Conservation (phyloP, 1,284 basidiomycete species). For the Agroathelia rolfsii region DNA sequence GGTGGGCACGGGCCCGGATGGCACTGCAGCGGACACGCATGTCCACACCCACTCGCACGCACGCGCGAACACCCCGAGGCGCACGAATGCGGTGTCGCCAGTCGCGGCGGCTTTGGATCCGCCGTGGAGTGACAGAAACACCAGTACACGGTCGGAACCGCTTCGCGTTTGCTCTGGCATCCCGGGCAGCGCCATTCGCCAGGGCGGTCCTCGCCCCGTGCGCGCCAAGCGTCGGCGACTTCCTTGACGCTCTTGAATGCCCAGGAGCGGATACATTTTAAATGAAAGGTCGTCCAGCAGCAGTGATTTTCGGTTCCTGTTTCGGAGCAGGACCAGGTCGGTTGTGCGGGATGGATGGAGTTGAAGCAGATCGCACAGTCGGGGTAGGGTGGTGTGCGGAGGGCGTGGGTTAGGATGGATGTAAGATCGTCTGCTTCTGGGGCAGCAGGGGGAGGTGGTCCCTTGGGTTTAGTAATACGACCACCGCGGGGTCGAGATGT, state of each 20-base stretch:
- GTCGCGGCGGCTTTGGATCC: constrained; percentile 60
- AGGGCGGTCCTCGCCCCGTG: constrained; percentile 54
- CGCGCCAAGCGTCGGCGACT: constrained; percentile 62
- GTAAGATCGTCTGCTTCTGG: constrained; percentile 49
- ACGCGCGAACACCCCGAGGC: constrained; percentile 65
- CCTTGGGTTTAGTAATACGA: constrained; percentile 2
- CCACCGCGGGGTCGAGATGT: no score
- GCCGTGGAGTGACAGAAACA: constrained; percentile 76
- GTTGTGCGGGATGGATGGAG: constrained; percentile 58
- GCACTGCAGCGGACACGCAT: constrained; percentile 63
- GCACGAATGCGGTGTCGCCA: constrained; percentile 81
- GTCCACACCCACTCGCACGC: constrained; percentile 49
- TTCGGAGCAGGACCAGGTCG: constrained; percentile 67
- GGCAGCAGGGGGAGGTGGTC: constrained; percentile 6
- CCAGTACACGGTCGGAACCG: constrained; percentile 62
- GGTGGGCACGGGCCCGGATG: constrained; percentile 79
- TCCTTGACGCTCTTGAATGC: constrained; percentile 74
- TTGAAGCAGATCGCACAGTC: constrained; percentile 80
- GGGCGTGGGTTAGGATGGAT: constrained; percentile 50
- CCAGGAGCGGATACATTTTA: constrained; percentile 75
- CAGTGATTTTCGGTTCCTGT: constrained; percentile 32
- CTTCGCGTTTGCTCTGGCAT: constrained; percentile 67
- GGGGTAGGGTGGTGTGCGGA: constrained; percentile 57
- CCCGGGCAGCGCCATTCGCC: constrained; percentile 86
- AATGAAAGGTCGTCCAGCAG: constrained; percentile 80